Conservation (phyloP, 345 rosid genomes). For the Citrus trifoliata region DNA sequence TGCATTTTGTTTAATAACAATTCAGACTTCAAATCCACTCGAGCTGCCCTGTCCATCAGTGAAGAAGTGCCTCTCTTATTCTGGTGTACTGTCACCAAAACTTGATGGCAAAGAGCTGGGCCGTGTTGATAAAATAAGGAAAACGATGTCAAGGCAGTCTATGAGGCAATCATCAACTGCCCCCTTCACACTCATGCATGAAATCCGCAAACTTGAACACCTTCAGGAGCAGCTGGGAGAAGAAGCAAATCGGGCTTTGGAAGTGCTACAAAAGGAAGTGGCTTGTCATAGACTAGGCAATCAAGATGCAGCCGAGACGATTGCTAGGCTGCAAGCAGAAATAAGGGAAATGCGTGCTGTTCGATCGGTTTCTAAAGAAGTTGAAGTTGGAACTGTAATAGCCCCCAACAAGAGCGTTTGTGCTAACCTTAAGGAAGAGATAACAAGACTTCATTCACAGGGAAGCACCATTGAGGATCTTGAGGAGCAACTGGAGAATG, state of each 20-base stretch:
- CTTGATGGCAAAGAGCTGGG: conserved; percentile 48
- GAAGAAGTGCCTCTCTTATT: conserved; percentile 89
- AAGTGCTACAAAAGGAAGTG: conserved; percentile 96
- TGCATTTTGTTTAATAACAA: conserved; percentile 7
- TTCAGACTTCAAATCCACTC: conserved; percentile 46
- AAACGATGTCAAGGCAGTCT: conserved; percentile 67
- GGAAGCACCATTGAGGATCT: conserved; percentile 92
- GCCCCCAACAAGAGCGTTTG: conserved; percentile 82
- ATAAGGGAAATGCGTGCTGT: conserved; percentile 87
- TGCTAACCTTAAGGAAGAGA: conserved; percentile 96
- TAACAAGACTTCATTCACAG: conserved; percentile 97
- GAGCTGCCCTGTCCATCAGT: conserved; percentile 64
- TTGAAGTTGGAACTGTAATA: conserved; percentile 51
- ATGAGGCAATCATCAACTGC: conserved; percentile 94
- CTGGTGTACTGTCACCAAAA: conserved; percentile 57
- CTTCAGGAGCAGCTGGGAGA: conserved; percentile 97
- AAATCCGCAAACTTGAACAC: conserved; percentile 97
- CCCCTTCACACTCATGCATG: conserved; percentile 95
- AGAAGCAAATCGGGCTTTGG: conserved; percentile 93
- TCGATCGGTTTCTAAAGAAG: conserved; percentile 47
- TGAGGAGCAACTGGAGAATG: conserved; percentile 94
- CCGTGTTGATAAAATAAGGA: conserved; percentile 56
- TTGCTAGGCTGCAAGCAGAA: conserved; percentile 96
- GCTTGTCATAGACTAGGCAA: conserved; percentile 96
- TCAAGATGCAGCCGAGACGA: conserved; percentile 99